phyloP scores from a whole-genome alignment of 352 stramenopile genomes.

The Pythium brassicae region DNA sequence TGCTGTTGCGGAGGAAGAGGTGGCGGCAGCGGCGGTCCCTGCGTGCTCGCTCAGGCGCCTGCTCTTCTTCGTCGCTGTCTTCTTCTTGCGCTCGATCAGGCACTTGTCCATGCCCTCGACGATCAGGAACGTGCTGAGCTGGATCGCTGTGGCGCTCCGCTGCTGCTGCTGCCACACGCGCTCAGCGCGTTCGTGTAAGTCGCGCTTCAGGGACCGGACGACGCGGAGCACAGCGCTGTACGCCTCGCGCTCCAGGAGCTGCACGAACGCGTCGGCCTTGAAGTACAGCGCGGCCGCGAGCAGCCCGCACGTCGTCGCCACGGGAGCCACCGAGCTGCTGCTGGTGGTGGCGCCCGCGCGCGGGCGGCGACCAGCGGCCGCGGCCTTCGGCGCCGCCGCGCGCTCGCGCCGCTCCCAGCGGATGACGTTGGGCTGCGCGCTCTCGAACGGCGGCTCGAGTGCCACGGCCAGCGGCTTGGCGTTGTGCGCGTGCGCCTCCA shows the following conservation, averaged over 20 bases:
- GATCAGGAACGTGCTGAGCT: slow-evolving; percentile 41
- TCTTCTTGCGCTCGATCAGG: slow-evolving; percentile 47
- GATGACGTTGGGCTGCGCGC: slow-evolving; percentile 23
- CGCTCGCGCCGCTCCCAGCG: slow-evolving; percentile 29
- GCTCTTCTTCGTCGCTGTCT: slow-evolving; percentile 16
- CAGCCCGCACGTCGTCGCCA: neutral
- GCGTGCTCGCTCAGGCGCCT: slow-evolving; percentile 24
- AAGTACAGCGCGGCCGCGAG: slow-evolving; percentile 34
- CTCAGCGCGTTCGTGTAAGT: neutral
- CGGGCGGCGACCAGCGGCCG: neutral
- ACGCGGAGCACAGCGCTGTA: slow-evolving; percentile 33
- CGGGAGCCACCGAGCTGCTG: neutral
- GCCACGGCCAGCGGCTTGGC: slow-evolving; percentile 37
- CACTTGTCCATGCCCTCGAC: slow-evolving; percentile 59
- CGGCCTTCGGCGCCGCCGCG: neutral
- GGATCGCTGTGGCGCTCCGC: neutral
- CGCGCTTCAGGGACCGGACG: slow-evolving; percentile 25
- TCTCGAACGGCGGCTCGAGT: slow-evolving; percentile 30
- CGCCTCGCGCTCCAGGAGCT: slow-evolving; percentile 28
- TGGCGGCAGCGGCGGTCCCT: neutral
- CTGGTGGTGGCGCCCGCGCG: neutral
- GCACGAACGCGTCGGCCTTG: slow-evolving; percentile 33
- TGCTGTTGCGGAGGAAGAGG: neutral
- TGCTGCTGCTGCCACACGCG: slow-evolving; percentile 1
- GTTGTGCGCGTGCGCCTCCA: slow-evolving; percentile 52